Evolutionary conservation across 2,329 filamentous ascomycete species (phyloP), one percentile per base, ranked within the genome.

Genomic region (Colletotrichum tropicicola): DNA sequence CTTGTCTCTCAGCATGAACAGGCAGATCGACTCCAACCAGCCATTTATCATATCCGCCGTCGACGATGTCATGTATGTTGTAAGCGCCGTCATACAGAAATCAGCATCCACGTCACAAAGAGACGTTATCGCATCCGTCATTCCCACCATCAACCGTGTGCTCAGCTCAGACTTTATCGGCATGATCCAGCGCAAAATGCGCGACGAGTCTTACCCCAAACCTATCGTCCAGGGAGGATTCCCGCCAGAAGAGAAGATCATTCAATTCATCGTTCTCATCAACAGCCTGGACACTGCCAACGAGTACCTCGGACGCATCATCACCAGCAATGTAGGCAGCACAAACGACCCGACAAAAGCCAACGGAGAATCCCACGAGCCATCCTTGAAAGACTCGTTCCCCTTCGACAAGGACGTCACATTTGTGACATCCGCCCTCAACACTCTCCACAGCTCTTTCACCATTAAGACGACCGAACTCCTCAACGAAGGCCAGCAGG

Each of bases 41-140:
- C 96, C 96, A 1, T 97, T 93, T 73, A 97, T 99, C 72, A 95
- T 96, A 44, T 94, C 94, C 2, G 94, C 95, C 0, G 94, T 99
- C 8, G 96, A 99, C 80, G 96, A 98, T 79, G 94, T 98, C 73
- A 98, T 99, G 95, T 99, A 98, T 79, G 98, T 99, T 71, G 92
- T 97, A 74, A 97, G 97, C 74, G 91, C 95, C 53, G 92, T 98
- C 32, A 84, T 98, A 7, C 91, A 97, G 68, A 91, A 95, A 69
- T 92, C 93, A 0, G 83, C 98, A 21, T 91, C 92, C 0, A 98
- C 97, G 0, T 93, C 92, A 2, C 94, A 98, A 74, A 85, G 90
- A 69, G 85, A 90, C 17, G 89, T 97, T 4, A 87, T 97, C 21
- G 88, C 88, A 43, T 92, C 88, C 60, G 92, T 97, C 6, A 80